phyloP scores from a whole-genome alignment of 2,329 filamentous ascomycete genomes.

The Rachicladosporium sp. region DNA sequence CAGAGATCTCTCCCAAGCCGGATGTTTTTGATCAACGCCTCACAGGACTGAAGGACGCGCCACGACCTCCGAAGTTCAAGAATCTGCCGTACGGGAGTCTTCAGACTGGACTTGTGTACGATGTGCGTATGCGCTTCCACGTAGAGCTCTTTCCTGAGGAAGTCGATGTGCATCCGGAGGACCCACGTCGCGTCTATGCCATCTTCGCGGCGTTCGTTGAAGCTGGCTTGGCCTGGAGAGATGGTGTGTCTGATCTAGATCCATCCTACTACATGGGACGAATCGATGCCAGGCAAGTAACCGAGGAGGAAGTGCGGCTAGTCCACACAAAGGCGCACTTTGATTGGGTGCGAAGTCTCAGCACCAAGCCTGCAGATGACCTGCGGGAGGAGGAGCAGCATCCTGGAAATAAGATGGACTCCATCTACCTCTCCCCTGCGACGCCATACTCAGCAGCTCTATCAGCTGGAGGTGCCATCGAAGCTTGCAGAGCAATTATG shows the following conservation, averaged over 20 bases:
- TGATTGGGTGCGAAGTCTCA: conserved; percentile 57
- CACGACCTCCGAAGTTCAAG: conserved; percentile 22
- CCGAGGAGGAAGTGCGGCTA: conserved; percentile 63
- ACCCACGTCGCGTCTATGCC: conserved; percentile 79
- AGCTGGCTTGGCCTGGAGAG: conserved; percentile 49
- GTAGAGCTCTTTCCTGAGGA: conserved; percentile 50
- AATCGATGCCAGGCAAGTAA: conserved; percentile 68
- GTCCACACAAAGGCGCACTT: conserved; percentile 68
- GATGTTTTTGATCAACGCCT: conserved; percentile 9
- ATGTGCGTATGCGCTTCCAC: conserved; percentile 91
- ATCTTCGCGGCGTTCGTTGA: conserved; percentile 84
- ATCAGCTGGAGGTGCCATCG: conserved; percentile 85
- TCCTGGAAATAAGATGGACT: conserved; percentile 43
- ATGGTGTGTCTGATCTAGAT: conserved; percentile 30
- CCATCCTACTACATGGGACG: conserved; percentile 46
- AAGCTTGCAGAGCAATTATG: conserved; percentile 87
- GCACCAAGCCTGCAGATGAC: conserved; percentile 24
- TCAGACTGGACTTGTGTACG: conserved; percentile 50
- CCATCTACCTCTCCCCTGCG: conserved; percentile 30
- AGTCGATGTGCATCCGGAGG: conserved; percentile 80
- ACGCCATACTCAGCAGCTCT: conserved; percentile 58
- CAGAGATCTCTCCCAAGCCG: too few relatives aligned
- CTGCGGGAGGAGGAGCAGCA: conserved; percentile 44
- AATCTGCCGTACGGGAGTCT: conserved; percentile 25
- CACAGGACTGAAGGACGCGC: conserved; percentile 13